These are phyloP conservation scores for Penicillium sp. DNA, from an alignment of 2,329 filamentous ascomycete genomes.

Conservation along the genomic window DNA sequence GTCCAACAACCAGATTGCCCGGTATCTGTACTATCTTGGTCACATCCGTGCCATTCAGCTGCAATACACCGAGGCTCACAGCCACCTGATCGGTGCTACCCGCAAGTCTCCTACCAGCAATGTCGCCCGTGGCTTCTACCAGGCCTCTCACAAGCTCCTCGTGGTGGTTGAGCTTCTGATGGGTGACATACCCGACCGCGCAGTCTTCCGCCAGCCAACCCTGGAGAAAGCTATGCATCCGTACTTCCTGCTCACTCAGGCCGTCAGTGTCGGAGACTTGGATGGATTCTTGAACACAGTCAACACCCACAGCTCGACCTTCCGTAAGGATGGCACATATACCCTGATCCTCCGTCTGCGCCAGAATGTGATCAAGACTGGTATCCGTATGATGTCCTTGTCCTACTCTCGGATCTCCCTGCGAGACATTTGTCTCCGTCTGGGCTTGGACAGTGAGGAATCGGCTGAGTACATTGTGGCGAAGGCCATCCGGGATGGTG, in stretches of 20 bases:
- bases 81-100: constrained; percentile 88
- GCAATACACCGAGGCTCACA: constrained; percentile 94
- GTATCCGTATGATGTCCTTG: constrained; percentile 98
- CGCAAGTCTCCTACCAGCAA: constrained; percentile 90
- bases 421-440: constrained; percentile 92
- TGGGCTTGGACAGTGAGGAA: constrained; percentile 93
- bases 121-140: constrained; percentile 90
- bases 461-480: constrained; percentile 99
- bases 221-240: constrained; percentile 87
- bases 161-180: constrained; percentile 95
- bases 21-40: constrained; percentile 96
- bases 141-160: constrained; percentile 93
- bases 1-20: constrained; percentile 96
- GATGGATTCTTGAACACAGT: constrained; percentile 91
- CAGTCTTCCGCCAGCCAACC: constrained; percentile 85
- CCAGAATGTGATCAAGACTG: constrained; percentile 99
- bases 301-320: constrained; percentile 75
- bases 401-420: constrained; percentile 97
- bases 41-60: constrained; percentile 96
- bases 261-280: constrained; percentile 93
- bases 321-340: constrained; percentile 93
- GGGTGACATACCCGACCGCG: constrained; percentile 96
- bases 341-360: constrained; percentile 90
- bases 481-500: constrained; percentile 95
- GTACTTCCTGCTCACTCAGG: constrained; percentile 91